A percentile compares a stretch with the other conserved stretches of the same genome.
Conservation (phyloP, 2,329 filamentous ascomycete genomes). For the Fusarium subtropicale region DNA sequence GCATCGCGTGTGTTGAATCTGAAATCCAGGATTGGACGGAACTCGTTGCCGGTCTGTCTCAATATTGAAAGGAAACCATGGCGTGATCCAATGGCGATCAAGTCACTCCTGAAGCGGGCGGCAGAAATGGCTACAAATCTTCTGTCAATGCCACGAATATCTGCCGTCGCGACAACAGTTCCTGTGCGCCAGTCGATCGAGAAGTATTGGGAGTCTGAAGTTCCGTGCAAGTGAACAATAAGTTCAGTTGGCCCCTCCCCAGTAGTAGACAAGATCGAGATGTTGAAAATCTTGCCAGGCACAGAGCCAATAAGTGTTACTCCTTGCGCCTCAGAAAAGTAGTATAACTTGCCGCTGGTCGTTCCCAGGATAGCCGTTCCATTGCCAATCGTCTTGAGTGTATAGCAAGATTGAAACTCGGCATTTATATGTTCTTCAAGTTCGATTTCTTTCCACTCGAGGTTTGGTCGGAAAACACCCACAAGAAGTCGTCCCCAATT, state of each 20-base stretch:
- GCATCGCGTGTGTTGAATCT: slow-evolving; percentile 66
- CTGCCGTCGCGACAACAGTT: slow-evolving; percentile 45
- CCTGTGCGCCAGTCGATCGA: slow-evolving; percentile 52
- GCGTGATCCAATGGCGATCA: slow-evolving; percentile 65
- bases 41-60: slow-evolving; percentile 43
- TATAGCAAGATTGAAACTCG: slow-evolving; percentile 61
- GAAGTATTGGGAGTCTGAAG: slow-evolving; percentile 58
- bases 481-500: slow-evolving; percentile 70
- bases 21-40: slow-evolving; percentile 49
- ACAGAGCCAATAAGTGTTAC: slow-evolving; percentile 55
- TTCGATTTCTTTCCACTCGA: slow-evolving; percentile 58
- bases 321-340: slow-evolving; percentile 52
- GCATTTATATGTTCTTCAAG: slow-evolving; percentile 50
- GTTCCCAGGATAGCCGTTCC: slow-evolving; percentile 62
- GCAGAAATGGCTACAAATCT: slow-evolving; percentile 64
- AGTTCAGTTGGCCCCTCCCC: slow-evolving; percentile 47
- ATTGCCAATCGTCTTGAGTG: slow-evolving; percentile 55
- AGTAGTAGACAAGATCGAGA: slow-evolving; percentile 55
- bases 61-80: slow-evolving; percentile 60
- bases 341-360: slow-evolving; percentile 60
- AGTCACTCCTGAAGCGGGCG: slow-evolving; percentile 53
- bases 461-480: slow-evolving; percentile 51
- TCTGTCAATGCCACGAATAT: slow-evolving; percentile 57
- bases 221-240: slow-evolving; percentile 61
- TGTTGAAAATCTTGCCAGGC: slow-evolving; percentile 63